Conservation (phyloP, 2,329 filamentous ascomycete species). For the Claviceps cyperi region DNA sequence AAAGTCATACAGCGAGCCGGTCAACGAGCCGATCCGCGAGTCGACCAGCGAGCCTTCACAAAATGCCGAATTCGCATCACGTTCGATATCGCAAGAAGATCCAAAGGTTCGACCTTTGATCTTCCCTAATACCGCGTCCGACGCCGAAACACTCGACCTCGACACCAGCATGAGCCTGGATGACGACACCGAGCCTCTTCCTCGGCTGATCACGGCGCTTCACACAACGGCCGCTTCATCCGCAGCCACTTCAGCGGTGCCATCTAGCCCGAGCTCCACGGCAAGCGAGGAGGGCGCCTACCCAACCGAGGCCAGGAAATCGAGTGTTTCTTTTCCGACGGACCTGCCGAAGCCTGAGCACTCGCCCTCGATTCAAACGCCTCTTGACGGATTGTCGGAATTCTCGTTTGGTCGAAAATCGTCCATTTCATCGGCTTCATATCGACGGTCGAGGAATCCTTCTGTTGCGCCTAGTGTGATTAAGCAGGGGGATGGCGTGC, state of each 20-base stretch:
- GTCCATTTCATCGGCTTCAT: conserved; percentile 5
- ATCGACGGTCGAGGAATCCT: conserved; percentile 1
- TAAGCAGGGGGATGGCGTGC: conserved; percentile 1
- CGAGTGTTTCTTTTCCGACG: conserved; percentile 20
- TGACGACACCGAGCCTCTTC: background rate
- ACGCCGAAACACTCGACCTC: background rate
- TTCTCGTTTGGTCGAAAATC: conserved; percentile 6
- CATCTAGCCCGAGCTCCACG: conserved; percentile 12
- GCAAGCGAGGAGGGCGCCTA: conserved; percentile 9
- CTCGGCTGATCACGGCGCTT: background rate
- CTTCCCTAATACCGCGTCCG: background rate
- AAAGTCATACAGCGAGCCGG: background rate
- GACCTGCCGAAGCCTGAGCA: conserved; percentile 17
- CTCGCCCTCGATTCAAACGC: conserved; percentile 4
- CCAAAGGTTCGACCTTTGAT: background rate
- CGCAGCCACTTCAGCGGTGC: background rate
- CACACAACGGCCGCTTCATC: background rate
- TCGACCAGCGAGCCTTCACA: background rate
- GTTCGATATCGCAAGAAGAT: background rate
- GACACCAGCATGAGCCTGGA: background rate
- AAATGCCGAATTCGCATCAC: background rate
- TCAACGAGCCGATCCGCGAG: background rate
- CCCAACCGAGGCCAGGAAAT: conserved; percentile 18
- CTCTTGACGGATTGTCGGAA: conserved; percentile 3
- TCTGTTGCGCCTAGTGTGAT: background rate